phyloP scores from a whole-genome alignment of 169 alveolate genomes.

The Miamiensis avidus region DNA sequence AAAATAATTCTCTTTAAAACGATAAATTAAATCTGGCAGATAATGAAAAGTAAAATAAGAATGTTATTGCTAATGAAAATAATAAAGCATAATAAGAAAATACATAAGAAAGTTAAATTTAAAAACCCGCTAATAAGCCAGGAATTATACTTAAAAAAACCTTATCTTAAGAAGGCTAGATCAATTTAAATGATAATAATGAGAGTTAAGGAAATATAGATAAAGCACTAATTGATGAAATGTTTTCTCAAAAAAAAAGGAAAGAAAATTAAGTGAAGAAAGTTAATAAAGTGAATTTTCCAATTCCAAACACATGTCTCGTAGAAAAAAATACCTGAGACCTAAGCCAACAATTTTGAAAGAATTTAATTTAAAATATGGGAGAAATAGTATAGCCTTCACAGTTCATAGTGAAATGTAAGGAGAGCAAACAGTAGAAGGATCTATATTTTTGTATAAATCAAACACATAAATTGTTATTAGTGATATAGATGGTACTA shows the following conservation, averaged over 20 bases:
- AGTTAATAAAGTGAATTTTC: not conserved
- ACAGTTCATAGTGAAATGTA: constrained; percentile 58
- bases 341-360: constrained; percentile 63
- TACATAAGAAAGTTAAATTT: too few species aligned
- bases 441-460: constrained; percentile 94
- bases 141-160: not conserved
- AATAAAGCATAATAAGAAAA: not conserved
- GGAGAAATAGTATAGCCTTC: constrained; percentile 62
- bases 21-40: constrained; percentile 7
- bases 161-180: not conserved
- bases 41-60: not conserved
- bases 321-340: constrained; percentile 38
- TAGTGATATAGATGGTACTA: constrained; percentile 99
- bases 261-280: constrained; percentile 10
- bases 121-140: too few species aligned
- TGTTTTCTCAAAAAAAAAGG: not conserved
- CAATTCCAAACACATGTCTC: not conserved
- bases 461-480: constrained; percentile 91
- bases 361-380: constrained; percentile 52
- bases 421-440: constrained; percentile 92
- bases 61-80: not conserved
- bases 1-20: not conserved
- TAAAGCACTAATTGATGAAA: not conserved
- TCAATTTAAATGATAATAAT: too few species aligned
- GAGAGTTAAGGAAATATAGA: too few species aligned